Evolutionary conservation across 2,329 filamentous ascomycete genomes (phyloP).

Genomic region (Stachybotrys echinatus): DNA sequence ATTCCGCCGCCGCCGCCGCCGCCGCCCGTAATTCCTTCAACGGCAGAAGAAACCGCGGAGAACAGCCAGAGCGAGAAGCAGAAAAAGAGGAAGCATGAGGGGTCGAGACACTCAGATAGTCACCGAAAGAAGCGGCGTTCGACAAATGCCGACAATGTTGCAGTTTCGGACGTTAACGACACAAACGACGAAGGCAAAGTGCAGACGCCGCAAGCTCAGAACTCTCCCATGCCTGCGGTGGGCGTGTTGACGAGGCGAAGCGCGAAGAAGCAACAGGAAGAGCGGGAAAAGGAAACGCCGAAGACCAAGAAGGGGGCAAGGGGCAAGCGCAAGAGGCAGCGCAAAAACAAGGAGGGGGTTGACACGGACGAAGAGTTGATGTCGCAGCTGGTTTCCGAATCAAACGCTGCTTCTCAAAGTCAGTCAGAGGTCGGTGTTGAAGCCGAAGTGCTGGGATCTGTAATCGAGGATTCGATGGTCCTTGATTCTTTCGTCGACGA

Average conservation of each 20-base stretch:
- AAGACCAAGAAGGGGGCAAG: conserved; percentile 2
- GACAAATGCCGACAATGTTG: not conserved
- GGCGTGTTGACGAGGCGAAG: conserved; percentile 13
- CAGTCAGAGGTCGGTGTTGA: conserved; percentile 17
- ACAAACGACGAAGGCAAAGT: not conserved
- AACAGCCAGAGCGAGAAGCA: conserved; percentile 17
- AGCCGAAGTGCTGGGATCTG: conserved; percentile 3
- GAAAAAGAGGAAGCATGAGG: conserved; percentile 16
- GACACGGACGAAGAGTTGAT: conserved; percentile 36
- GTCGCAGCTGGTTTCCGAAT: conserved; percentile 35
- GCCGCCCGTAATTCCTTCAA: conserved; percentile 16
- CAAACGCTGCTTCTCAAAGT: conserved; percentile 29
- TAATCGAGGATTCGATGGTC: conserved; percentile 16
- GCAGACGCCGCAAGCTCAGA: not conserved
- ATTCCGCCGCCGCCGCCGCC: conserved; percentile 9
- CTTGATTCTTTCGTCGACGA: not conserved
- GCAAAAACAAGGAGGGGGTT: conserved; percentile 14
- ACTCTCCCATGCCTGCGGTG: not conserved
- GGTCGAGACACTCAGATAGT: conserved; percentile 10
- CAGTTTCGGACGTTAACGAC: not conserved
- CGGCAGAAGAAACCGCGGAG: conserved; percentile 9
- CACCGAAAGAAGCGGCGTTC: conserved; percentile 24
- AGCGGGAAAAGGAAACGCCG: not conserved
- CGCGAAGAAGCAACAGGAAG: conserved; percentile 5
- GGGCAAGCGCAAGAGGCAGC: conserved; percentile 4